Base-by-base conservation (phyloP, 2,329 filamentous ascomycete genomes). In the Aspergillus sp. region DNA sequence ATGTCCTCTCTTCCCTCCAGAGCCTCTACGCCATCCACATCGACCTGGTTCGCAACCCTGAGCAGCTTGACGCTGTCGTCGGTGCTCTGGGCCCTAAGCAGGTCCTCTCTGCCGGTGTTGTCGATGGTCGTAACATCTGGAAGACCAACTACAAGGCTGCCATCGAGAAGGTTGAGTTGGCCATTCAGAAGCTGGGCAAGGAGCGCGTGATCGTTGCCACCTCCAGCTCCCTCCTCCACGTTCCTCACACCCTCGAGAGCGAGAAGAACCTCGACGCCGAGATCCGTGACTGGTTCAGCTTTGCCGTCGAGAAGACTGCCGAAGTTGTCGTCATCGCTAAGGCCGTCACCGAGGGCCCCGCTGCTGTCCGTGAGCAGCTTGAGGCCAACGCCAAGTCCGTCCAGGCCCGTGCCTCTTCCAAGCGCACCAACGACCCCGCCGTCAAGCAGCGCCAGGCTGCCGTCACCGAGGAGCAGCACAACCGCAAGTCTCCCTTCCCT, bases 81-180 rank as follows among this genome's bases (percentile, higher is more conserved):
- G 84, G 83, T 74, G 89, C 92, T 73, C 87, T 99, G 67, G 92
- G 92, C 77, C 81, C 91, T 77, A 92, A 92, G 78, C 96, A 96
- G 77, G 81, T 92, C 70, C 89, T 99, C 68, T 99, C 95, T 68
- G 90, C 88, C 67, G 95, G 95, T 91, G 90, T 99, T 71, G 95
- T 99, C 69, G 93, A 99, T 73, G 95, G 95, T 73, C 92, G 95
- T 75, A 99, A 99, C 87, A 98, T 99, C 85, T 99, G 95, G 95
- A 99, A 99, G 91, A 97, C 92, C 82, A 96, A 98, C 89, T 90
- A 97, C 84, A 90, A 96, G 87, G 87, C 87, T 73, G 92, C 95
- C 74, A 96, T 99, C 67, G 93, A 95, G 84, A 87, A 83, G 66
- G 90, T 95, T 63, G 92, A 98, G 87, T 84, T 87, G 61, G 95